These are phyloP conservation scores for Pulicaria dysenterica DNA, from an alignment of 129 eudicot genomes.

Conservation along the genomic window DNA sequence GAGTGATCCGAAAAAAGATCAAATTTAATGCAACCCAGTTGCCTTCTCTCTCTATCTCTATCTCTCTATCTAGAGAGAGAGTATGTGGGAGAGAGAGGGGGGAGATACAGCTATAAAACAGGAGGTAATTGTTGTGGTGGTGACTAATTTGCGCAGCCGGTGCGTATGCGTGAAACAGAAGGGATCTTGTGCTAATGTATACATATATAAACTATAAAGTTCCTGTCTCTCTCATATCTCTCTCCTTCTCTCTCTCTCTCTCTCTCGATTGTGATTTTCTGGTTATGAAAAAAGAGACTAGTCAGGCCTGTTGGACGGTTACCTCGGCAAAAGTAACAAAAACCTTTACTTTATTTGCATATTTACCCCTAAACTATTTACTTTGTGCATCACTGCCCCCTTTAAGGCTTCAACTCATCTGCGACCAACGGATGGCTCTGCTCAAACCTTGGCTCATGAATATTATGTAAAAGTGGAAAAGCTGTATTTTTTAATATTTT, in stretches of 20 bases:
- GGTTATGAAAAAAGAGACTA: constrained; percentile 32
- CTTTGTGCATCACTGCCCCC: not conserved
- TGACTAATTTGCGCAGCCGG: constrained; percentile 39
- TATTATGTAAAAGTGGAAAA: too few relatives aligned
- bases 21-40: constrained; percentile 40
- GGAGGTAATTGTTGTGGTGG: constrained; percentile 31
- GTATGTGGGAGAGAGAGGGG: not conserved
- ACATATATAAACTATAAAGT: constrained; percentile 21
- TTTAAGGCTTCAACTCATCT: not conserved
- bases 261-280: constrained; percentile 22
- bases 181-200: constrained; percentile 35
- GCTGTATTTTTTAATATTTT: too few relatives aligned
- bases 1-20: constrained; percentile 41
- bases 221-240: constrained; percentile 22
- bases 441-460: not conserved
- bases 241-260: constrained; percentile 7
- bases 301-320: constrained; percentile 44
- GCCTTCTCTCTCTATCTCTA: constrained; percentile 25
- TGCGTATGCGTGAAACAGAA: constrained; percentile 43
- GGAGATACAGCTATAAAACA: constrained; percentile 27
- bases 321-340: constrained; percentile 39
- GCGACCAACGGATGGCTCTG: not conserved
- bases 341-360: constrained; percentile 8
- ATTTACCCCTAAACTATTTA: constrained; percentile 4
- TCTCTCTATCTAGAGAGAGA: constrained; percentile 1